Evolutionary conservation across 257 asterid genomes (phyloP).

Genomic region (Dorcoceras hygrometricum): DNA sequence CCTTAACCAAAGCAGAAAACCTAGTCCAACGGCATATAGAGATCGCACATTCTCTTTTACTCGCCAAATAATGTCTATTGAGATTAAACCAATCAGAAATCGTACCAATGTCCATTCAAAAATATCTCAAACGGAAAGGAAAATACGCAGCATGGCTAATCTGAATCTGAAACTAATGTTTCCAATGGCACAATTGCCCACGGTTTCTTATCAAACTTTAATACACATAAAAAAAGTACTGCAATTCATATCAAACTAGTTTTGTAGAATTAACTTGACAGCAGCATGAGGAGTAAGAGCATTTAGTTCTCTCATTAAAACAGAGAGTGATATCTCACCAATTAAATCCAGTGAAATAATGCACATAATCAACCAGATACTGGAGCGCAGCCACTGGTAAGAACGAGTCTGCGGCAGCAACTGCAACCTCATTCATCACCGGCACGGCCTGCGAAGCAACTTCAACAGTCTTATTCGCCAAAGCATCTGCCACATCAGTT

Average conservation of each 20-base stretch:
- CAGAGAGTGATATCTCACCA: conserved; percentile 45
- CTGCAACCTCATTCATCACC: conserved; percentile 66
- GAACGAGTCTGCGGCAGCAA: conserved; percentile 82
- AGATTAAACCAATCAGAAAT: neutral
- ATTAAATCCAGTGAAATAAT: conserved; percentile 51
- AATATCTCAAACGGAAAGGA: neutral
- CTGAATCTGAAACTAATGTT: neutral
- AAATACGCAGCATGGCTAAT: neutral
- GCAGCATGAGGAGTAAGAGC: neutral
- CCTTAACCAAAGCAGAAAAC: neutral
- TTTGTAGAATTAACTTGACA: neutral
- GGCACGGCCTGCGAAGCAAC: conserved; percentile 55
- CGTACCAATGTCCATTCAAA: neutral
- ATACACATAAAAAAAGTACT: neutral
- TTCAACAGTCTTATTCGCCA: conserved; percentile 52
- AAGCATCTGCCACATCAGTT: conserved; percentile 52
- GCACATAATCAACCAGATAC: conserved; percentile 73
- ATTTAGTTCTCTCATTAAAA: neutral
- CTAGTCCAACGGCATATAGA: neutral
- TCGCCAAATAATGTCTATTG: neutral
- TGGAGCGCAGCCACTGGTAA: conserved; percentile 76
- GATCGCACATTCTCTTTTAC: neutral
- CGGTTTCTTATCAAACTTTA: neutral
- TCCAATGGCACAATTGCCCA: neutral
- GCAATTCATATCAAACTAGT: neutral